Base-by-base conservation (phyloP, 495 filamentous ascomycete species). In the Umbilicaria muhlenbergii region DNA sequence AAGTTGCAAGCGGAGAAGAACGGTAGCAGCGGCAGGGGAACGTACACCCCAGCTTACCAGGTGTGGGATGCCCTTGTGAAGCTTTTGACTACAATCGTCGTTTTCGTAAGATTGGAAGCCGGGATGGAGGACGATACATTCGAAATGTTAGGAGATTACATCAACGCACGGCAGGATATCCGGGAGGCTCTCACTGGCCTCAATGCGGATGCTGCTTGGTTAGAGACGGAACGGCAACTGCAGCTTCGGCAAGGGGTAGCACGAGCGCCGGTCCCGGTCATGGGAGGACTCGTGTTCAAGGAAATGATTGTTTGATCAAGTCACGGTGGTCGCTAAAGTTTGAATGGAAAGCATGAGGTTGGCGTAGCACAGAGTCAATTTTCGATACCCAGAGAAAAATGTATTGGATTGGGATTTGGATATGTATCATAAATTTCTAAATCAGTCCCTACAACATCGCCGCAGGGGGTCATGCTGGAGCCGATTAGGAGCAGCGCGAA, bases 151-250 rank as follows among this genome's bases (percentile, higher is more conserved):
- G 69, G 58, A 10, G 71, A 68, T 3, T 58, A 64, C 39, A 42
- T 79, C n/a, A 57, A 53, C 21, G 58, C 67, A 41, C 59, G 61
- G 38, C 38, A 44, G n/a, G 67, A 74, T 47, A 56, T 81, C 11
- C 62, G 60, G 38, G 54, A 55, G 32, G 74, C 71, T 12, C 48
- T 87, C 24, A 73, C 78, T 52, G 54, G 53, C 5, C 55, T 73
- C 33, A 83, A 86, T 57, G 63, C 72, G 7, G 81, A 88, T 62
- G 77, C 77, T 3, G 74, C 87, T 12, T 88, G 84, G 84, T 57
- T 86, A 49, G 57, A 69, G 43, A 51, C 69, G 16, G 46, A 55
- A 28, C 24, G 24, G 6, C 24, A 11, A 52, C 17, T 1, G 18
- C 15, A 18, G 35, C 35, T 15, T 15, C 17, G 35, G 35, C 14